A percentile compares a stretch with the other conserved stretches of the same genome.
These are phyloP conservation scores for Termitomyces sp. DNA, from an alignment of 768 basidiomycete species.

Conservation along the genomic window DNA sequence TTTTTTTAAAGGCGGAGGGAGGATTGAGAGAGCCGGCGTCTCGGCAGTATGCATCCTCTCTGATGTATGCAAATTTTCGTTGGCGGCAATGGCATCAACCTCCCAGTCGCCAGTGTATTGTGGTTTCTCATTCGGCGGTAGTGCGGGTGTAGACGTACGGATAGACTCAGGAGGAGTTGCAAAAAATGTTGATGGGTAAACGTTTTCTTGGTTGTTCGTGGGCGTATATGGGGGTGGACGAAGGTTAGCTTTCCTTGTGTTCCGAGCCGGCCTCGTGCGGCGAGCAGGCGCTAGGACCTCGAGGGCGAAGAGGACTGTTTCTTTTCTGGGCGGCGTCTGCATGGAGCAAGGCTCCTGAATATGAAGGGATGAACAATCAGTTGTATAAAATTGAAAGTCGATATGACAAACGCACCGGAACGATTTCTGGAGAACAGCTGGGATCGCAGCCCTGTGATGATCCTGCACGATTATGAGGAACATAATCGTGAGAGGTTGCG, in stretches of 20 bases:
- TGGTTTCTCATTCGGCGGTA: neutral
- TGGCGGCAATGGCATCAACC: conserved; percentile 8
- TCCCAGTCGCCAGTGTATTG: conserved; percentile 15
- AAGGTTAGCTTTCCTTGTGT: neutral
- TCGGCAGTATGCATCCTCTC: neutral
- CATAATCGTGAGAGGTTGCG: neutral
- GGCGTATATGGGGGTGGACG: too few relatives aligned
- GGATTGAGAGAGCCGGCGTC: neutral
- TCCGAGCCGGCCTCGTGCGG: neutral
- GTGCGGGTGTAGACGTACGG: neutral
- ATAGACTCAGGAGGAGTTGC: neutral
- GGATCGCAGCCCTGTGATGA: neutral
- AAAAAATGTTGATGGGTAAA: neutral
- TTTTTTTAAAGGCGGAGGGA: neutral
- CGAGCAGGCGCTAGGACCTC: conserved; percentile 4
- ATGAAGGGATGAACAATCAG: neutral
- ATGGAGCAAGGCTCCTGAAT: neutral
- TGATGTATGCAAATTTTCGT: neutral
- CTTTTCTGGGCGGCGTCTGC: neutral
- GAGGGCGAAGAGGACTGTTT: neutral
- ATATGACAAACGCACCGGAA: neutral
- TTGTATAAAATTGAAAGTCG: neutral
- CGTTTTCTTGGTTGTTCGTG: neutral
- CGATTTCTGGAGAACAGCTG: neutral
- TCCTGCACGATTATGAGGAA: neutral